These are phyloP conservation scores for Lipomyces sp. DNA, from an alignment of 805 yeast species.

Conservation along the genomic window DNA sequence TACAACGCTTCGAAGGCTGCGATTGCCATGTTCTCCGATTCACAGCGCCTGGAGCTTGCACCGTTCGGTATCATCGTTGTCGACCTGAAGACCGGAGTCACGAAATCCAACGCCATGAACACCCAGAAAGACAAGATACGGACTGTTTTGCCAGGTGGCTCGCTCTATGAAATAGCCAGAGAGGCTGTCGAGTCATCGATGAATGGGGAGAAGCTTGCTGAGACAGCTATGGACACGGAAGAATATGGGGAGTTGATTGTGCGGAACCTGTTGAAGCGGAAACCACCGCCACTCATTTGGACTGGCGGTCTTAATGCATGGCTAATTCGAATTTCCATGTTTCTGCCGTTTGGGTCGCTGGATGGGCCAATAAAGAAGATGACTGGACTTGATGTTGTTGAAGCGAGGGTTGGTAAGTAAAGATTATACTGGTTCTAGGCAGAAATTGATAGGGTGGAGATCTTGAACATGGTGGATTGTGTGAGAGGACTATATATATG, in stretches of 20 bases:
- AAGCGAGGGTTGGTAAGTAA: no score
- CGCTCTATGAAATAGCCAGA: neutral
- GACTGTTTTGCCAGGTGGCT: neutral
- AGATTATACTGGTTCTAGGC: no score
- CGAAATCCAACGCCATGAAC: neutral
- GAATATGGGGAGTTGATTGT: neutral
- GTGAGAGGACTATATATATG: no score
- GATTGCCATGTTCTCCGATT: neutral
- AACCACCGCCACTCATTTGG: neutral
- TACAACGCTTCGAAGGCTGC: conserved; percentile 1
- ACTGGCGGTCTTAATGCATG: neutral
- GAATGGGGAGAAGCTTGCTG: neutral
- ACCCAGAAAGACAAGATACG: neutral
- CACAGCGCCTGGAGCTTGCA: neutral
- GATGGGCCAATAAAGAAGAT: neutral
- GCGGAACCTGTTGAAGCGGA: neutral
- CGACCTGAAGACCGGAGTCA: neutral
- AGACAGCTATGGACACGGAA: neutral
- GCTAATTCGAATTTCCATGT: neutral
- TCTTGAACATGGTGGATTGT: no score
- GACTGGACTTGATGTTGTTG: no score
- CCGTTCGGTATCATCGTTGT: neutral
- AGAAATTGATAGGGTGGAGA: no score
- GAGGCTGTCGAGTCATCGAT: neutral
- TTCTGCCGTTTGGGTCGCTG: neutral